A percentile compares a stretch with the other conserved stretches of the same genome.
Conservation (phyloP, 2,329 filamentous ascomycete genomes). For the Proliferodiscus dingleyae region DNA sequence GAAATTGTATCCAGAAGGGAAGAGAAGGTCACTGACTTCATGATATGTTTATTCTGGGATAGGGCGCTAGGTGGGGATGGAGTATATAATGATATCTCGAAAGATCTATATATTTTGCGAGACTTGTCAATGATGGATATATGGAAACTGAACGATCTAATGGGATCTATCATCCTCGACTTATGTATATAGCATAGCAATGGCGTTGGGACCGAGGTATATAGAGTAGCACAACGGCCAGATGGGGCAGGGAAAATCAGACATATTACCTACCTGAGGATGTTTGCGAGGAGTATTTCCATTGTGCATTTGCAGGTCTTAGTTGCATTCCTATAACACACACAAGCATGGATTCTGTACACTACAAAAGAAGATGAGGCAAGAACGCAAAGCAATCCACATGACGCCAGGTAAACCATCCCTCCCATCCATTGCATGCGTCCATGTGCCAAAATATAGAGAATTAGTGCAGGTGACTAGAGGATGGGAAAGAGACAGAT, state of each 20-base stretch:
- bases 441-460: slow-evolving; percentile 1
- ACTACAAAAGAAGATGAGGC: not conserved
- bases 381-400: not conserved
- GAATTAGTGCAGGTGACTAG: not conserved
- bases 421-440: not conserved
- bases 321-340: not conserved
- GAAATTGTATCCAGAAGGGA: not conserved
- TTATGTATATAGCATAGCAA: slow-evolving; percentile 15
- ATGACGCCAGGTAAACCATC: not conserved
- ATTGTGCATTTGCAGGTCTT: no score
- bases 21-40: not conserved
- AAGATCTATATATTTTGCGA: no score
- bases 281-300: no score
- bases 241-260: not conserved
- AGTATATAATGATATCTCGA: no score
- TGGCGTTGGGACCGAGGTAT: not conserved
- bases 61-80: slow-evolving; percentile 5
- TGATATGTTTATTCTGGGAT: slow-evolving; percentile 1
- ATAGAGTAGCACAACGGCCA: not conserved
- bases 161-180: not conserved
- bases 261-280: slow-evolving; percentile 1
- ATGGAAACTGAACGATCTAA: no score
- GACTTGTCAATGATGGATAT: no score
- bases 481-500: not conserved
- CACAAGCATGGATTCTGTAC: not conserved